Conservation (phyloP, 176 grass and related monocot genomes). For the Neostapfia colusana region DNA sequence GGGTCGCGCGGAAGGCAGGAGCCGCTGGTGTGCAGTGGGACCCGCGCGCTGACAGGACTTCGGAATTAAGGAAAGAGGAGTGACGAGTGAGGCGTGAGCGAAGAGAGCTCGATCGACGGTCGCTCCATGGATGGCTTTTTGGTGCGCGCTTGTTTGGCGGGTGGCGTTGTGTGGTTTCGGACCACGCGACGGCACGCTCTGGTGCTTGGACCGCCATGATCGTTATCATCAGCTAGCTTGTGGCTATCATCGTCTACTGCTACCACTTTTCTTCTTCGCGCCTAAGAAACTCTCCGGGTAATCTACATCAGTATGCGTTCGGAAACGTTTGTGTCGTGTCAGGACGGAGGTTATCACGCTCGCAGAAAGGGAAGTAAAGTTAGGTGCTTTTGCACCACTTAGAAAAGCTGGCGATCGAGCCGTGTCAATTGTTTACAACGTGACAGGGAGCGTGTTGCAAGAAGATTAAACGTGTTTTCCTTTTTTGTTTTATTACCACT, state of each 20-base stretch:
- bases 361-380: not conserved
- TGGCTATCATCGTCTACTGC: not conserved
- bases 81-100: not conserved
- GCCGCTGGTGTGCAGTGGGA: not conserved
- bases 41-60: conserved; percentile 40
- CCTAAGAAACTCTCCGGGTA: not conserved
- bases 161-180: not conserved
- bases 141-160: too few relatives aligned
- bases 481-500: not conserved
- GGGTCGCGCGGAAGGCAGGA: too few relatives aligned
- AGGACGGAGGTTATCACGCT: not conserved
- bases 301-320: not conserved
- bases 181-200: not conserved
- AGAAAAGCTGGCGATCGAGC: not conserved
- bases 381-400: not conserved
- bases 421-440: conserved; percentile 19
- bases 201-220: not conserved
- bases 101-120: not conserved
- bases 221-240: not conserved
- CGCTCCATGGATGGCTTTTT: too few relatives aligned
- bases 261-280: not conserved
- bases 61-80: conserved; percentile 36
- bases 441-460: not conserved
- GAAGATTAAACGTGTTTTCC: not conserved
- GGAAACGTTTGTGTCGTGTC: not conserved